Evolutionary conservation across 1,284 basidiomycete species (phyloP).

Genomic region (Tausonia pullulans): DNA sequence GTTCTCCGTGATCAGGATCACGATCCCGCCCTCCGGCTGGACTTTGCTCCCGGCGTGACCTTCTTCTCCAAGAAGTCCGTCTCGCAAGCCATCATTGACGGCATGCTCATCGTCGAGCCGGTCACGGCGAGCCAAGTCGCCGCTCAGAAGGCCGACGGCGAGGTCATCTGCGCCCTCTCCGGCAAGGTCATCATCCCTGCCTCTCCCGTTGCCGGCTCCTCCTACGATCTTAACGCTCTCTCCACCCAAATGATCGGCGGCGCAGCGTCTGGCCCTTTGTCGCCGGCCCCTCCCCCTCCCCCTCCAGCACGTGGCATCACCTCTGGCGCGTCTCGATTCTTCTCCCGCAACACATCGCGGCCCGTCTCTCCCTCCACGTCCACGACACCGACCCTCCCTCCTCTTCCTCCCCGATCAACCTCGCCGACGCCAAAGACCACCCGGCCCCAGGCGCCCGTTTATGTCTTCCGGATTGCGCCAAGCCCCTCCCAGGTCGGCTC

Average conservation of each 20-base stretch:
- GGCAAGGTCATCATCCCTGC: constrained; percentile 9
- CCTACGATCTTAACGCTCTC: background rate
- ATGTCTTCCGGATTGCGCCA: constrained; percentile 34
- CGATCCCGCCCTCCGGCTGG: constrained; percentile 83
- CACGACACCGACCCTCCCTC: constrained; percentile 19
- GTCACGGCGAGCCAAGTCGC: constrained; percentile 32
- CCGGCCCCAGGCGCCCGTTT: constrained; percentile 25
- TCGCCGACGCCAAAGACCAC: background rate
- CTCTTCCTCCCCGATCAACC: background rate
- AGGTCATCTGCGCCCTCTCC: constrained; percentile 12
- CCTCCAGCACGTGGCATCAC: constrained; percentile 15
- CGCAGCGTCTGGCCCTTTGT: constrained; percentile 29
- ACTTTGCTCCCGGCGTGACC: constrained; percentile 76
- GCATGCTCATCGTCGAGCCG: constrained; percentile 83
- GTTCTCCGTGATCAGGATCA: constrained; percentile 45
- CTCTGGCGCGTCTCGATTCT: constrained; percentile 21
- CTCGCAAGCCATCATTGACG: constrained; percentile 69
- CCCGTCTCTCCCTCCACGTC: constrained; percentile 20
- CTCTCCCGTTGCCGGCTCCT: background rate
- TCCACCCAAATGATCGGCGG: constrained; percentile 17
- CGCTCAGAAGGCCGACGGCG: constrained; percentile 9
- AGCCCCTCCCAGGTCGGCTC: constrained; percentile 5
- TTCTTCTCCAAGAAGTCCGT: constrained; percentile 79
- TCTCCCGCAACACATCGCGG: constrained; percentile 22
- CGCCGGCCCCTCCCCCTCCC: constrained; percentile 23